Evolutionary conservation across 768 basidiomycete species (phyloP), one percentile per base, ranked within the genome.

Genomic region (Tricholoma matsutake): DNA sequence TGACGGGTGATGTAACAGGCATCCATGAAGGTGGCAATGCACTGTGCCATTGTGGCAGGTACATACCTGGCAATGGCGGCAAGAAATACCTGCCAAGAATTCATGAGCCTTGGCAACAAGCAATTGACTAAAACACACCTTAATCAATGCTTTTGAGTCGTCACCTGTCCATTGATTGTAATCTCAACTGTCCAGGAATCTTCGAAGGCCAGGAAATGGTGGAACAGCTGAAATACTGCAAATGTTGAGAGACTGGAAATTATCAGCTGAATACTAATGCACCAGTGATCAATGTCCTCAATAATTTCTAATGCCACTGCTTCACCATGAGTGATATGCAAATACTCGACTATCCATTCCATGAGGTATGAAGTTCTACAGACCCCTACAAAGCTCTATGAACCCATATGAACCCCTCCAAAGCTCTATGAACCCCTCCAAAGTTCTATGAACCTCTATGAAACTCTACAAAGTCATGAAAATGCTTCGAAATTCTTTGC

Each of bases 201-300:
- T 60, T 9, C 65, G 64, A 18, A 72, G 65, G 10, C 68, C 68
- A 37, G 68, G 55, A 57, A 68, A 71, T 10, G 62, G 18, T 4
- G 69, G 70, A 14, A 67, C 69, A 7, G 61, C 62, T 8, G 69
- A 63, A 9, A 73, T 69, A 6, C 68, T 70, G 37, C 37, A 14
- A 16, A 41, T 52, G 31, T 32, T n/a, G n/a, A n/a, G n/a, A n/a
- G n/a, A n/a, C n/a, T n/a, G n/a, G n/a, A n/a, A n/a, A n/a, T n/a
- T n/a, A n/a, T n/a, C 16, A 39, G 58, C 13, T 18, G 11, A 22
- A 52, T 47, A 22, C n/a, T 67, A 70, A 41, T 59, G 76, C 37
- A 39, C 78, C 70, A 67, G 2, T 56, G 69, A 56, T 78, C 76
- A 63, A 78, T 78, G 54, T 79, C 76, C 54, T 72, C 67, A 2